Percentiles rank a stretch among this genome's conserved stretches.
Conservation (phyloP, 1,284 basidiomycete genomes). For the Phylloporus sp. region DNA sequence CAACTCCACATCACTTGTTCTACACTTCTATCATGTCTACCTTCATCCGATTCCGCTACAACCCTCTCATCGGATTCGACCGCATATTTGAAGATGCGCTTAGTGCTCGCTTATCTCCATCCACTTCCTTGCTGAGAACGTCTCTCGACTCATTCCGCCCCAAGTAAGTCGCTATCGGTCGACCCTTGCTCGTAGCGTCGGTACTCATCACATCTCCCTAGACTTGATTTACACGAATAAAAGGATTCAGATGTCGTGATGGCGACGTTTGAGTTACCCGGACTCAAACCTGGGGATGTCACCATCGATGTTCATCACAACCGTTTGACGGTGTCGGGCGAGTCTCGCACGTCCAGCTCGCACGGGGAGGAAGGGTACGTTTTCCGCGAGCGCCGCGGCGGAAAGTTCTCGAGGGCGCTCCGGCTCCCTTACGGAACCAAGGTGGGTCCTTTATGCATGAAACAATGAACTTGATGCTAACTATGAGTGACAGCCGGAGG, state of each 20-base stretch:
- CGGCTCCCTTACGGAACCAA: conserved; percentile 10
- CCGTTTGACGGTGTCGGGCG: conserved; percentile 47
- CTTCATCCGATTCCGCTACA: no score
- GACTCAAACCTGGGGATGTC: conserved; percentile 50
- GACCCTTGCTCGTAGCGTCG: no score
- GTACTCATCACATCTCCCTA: no score
- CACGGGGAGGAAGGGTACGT: neutral
- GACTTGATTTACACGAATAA: conserved; percentile 12
- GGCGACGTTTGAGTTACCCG: conserved; percentile 55
- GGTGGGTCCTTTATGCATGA: neutral
- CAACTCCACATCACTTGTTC: no score
- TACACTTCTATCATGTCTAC: no score
- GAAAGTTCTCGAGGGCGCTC: neutral
- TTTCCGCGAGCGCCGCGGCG: neutral
- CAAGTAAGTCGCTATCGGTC: no score
- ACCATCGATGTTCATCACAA: conserved; percentile 49
- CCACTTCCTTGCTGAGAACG: no score
- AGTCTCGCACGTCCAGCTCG: no score
- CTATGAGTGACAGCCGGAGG: conserved; percentile 15
- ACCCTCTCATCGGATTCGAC: no score
- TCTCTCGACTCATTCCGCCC: no score
- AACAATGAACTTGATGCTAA: neutral
- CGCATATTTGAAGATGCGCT: no score
- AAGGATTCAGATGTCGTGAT: conserved; percentile 47
- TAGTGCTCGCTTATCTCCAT: no score